Conservation (phyloP, 1,284 basidiomycete genomes). For the Malassezia cuniculi region DNA sequence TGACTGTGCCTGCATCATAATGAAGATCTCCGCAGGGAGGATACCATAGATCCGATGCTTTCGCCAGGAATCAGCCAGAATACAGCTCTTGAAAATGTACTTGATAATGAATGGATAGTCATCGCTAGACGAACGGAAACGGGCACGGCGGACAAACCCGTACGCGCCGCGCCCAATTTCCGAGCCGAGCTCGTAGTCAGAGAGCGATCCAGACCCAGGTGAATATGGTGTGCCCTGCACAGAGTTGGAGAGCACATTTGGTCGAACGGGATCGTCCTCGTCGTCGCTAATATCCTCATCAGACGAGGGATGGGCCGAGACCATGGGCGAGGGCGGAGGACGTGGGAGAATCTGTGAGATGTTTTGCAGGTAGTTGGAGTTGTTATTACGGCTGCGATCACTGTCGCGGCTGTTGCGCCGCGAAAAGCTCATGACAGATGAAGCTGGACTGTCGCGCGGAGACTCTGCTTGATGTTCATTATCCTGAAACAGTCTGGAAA, state of each 20-base stretch:
- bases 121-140: slow-evolving; percentile 54
- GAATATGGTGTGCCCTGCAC: too few species aligned
- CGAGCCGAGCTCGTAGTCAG: slow-evolving; percentile 33
- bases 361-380: too few species aligned
- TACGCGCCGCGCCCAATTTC: slow-evolving; percentile 71
- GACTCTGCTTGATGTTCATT: too few species aligned
- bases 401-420: too few species aligned
- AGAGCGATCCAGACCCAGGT: too few species aligned
- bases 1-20: slow-evolving; percentile 71
- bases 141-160: slow-evolving; percentile 79
- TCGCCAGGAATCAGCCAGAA: slow-evolving; percentile 97
- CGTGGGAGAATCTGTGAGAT: slow-evolving; percentile 6
- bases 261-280: slow-evolving; percentile 5
- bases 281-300: slow-evolving; percentile 3
- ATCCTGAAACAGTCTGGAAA: too few species aligned
- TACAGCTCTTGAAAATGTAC: slow-evolving; percentile 94
- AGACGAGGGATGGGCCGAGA: neutral
- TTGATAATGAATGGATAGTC: slow-evolving; percentile 83
- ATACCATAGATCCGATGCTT: slow-evolving; percentile 83
- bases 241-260: too few species aligned
- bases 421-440: too few species aligned
- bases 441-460: too few species aligned
- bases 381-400: too few species aligned
- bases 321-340: slow-evolving; percentile 5
- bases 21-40: slow-evolving; percentile 96